Base-by-base conservation (phyloP, 1,284 basidiomycete species). In the Leccinum subfulvum region DNA sequence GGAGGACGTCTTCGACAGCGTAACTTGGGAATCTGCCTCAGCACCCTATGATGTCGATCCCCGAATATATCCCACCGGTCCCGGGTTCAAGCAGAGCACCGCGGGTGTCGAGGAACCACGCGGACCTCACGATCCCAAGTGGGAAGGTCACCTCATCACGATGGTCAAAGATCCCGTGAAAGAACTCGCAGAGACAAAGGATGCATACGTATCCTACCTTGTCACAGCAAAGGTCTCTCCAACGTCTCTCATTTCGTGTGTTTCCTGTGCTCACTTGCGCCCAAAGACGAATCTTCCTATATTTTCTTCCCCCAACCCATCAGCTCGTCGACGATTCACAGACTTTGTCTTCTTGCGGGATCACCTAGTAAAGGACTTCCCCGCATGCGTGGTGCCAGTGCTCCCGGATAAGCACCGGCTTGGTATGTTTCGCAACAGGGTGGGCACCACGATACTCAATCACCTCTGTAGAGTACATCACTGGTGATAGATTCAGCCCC, bases 321-420 rank as follows among this genome's bases (percentile, higher is more conserved):
- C 89, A 6, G 81, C 91, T 14, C 86, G 97, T 60, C 84, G 97
- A 64, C 86, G 97, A 28, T 99, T 97, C 79, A 94, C 97, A 72
- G 97, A 99, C 78, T 99, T 99, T 77, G 91, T 93, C 41, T 99
- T 99, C 75, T 80, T 99, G 41, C 83, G 92, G 65, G 90, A 97
- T 58, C 87, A 97, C 71, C 86, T 99, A 37, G 85, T 87, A 21
- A 90, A 90, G 78, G 91, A 96, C 76, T 99, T 98, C 73, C 95
- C 95, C 3, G 97, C 97, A 61, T 97, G 94, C 71, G 94, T 99
- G 21, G 92, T 99, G 0, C 95, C 97, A 26, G 94, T 95, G 6
- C 82, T 99, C 57, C 97, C 97, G 4, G 96, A 96, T 77, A 99
- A 99, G 78, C 97, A 98, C 74, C 84, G 97, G 61, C 79, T 98